Base-by-base conservation (phyloP, 768 basidiomycete genomes). In the Mycena capillaripes region DNA sequence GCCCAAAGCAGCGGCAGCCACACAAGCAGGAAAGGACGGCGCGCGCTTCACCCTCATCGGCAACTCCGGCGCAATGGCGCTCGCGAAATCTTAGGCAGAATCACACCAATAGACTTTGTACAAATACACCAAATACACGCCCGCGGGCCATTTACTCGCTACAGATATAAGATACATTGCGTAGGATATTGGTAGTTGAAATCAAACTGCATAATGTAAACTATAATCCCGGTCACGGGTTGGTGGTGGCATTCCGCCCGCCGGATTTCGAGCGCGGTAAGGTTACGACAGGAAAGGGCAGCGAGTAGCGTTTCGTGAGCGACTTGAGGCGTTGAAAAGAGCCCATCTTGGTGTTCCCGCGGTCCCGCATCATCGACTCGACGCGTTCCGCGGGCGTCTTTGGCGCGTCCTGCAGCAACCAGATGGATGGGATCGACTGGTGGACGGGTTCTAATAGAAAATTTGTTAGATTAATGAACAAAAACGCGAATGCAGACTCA, bases 21-120 rank as follows among this genome's bases (percentile, higher is more conserved):
- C 80, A 17, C 84, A 86, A 76, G 83, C 71, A 32, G 86, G 83
- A 3, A 77, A 79, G 46, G 82, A 81, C 1, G 86, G 76, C 9
- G 78, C 80, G 0, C 78, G 75, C 55, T 93, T 89, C 69, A 91
- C 90, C 1, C n/a, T 89, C n/a, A 84, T 94, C 52, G 78, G 76
- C 7, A 93, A 93, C 76, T 76, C 82, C 32, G 90, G 88, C 36
- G 85, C 89, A 7, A 65, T 84, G 52, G 81, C 81, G 56, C 78
- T 92, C 40, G 87, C 85, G 10, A 80, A 80, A 30, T 48, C 61
- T 10, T 38, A 38, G 16, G 2, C 7, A 38, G 38, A 16, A 38
- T 38, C 38, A 2, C 38, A n/a, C n/a, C n/a, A 6, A 36, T 36
- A 36, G 36, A 36, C 36, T 36, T 36, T 36, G 2, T 69, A 59